phyloP scores from a whole-genome alignment of 768 basidiomycete genomes.

The Kwoniella newhampshirensis region DNA sequence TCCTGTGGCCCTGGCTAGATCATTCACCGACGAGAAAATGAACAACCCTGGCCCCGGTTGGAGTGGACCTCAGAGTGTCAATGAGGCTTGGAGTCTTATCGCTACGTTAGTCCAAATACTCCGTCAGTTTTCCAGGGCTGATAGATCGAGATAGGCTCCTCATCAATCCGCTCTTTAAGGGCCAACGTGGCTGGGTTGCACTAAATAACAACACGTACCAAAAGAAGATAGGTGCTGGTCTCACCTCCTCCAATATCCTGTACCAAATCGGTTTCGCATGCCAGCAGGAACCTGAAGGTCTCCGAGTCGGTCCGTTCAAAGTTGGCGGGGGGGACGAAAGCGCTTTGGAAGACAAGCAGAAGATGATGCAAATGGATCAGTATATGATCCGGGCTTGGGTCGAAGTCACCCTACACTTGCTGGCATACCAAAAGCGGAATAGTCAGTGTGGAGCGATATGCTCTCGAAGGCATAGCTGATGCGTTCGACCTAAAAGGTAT shows the following conservation, averaged over 20 bases:
- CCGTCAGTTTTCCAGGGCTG: not conserved
- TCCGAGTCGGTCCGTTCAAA: constrained; percentile 38
- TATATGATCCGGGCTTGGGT: constrained; percentile 47
- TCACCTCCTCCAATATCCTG: constrained; percentile 24
- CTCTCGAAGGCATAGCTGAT: not conserved
- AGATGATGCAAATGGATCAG: constrained; percentile 35
- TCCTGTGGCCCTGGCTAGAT: constrained; percentile 20
- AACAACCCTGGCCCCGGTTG: constrained; percentile 33
- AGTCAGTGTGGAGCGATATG: constrained; percentile 15
- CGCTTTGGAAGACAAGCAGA: constrained; percentile 10
- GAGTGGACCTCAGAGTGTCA: constrained; percentile 22
- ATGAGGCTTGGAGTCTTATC: constrained; percentile 34
- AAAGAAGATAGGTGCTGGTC: constrained; percentile 23
- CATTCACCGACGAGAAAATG: constrained; percentile 33
- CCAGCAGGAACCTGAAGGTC: constrained; percentile 28
- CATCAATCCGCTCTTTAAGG: constrained; percentile 40
- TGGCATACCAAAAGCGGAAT: constrained; percentile 17
- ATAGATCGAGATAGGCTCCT: constrained; percentile 29
- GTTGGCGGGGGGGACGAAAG: constrained; percentile 16
- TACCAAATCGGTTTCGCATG: constrained; percentile 44
- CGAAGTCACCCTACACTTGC: constrained; percentile 32
- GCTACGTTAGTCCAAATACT: constrained; percentile 26
- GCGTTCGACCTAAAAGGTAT: constrained; percentile 1
- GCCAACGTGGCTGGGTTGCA: constrained; percentile 42
- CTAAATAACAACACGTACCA: constrained; percentile 33